Conservation (phyloP, 1,284 basidiomycete genomes). For the Neonothopanus nambi region DNA sequence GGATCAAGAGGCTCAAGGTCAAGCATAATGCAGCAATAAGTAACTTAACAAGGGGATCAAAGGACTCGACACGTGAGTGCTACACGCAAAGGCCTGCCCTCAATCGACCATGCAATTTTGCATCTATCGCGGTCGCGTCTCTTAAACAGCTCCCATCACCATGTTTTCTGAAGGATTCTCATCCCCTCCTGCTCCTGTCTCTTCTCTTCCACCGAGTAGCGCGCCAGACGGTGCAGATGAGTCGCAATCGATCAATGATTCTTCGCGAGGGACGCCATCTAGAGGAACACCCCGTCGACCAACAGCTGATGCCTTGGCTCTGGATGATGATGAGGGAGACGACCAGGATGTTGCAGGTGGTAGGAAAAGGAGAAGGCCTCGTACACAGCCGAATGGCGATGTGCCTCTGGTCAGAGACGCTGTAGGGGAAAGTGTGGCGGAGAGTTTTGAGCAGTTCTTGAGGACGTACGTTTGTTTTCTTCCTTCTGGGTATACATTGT, state of each 20-base stretch:
- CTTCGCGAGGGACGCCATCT: not conserved
- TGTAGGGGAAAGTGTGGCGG: slow-evolving; percentile 90
- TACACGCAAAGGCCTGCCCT: slow-evolving; percentile 40
- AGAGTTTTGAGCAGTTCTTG: slow-evolving; percentile 89
- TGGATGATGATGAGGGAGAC: slow-evolving; percentile 54
- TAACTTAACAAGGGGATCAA: not conserved
- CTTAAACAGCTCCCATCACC: slow-evolving; percentile 12
- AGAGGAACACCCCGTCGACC: slow-evolving; percentile 44
- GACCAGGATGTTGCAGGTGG: slow-evolving; percentile 36
- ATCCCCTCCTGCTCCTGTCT: slow-evolving; percentile 32
- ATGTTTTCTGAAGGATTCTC: slow-evolving; percentile 44
- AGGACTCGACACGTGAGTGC: slow-evolving; percentile 9
- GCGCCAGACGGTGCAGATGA: slow-evolving; percentile 55
- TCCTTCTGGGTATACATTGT: slow-evolving; percentile 8
- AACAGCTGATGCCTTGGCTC: slow-evolving; percentile 56
- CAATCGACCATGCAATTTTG: slow-evolving; percentile 22
- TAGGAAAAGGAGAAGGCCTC: slow-evolving; percentile 46
- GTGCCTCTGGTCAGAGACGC: slow-evolving; percentile 88
- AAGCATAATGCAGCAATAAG: slow-evolving; percentile 31
- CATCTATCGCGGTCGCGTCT: not conserved
- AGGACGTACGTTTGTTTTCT: slow-evolving; percentile 66
- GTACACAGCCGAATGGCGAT: slow-evolving; percentile 57
- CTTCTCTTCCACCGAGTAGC: slow-evolving; percentile 71
- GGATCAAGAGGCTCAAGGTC: slow-evolving; percentile 67
- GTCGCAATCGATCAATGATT: slow-evolving; percentile 41